Evolutionary conservation across 805 yeast species (phyloP), one percentile per base, ranked within the genome.

Genomic region (Debaryomyces prosopidis): DNA sequence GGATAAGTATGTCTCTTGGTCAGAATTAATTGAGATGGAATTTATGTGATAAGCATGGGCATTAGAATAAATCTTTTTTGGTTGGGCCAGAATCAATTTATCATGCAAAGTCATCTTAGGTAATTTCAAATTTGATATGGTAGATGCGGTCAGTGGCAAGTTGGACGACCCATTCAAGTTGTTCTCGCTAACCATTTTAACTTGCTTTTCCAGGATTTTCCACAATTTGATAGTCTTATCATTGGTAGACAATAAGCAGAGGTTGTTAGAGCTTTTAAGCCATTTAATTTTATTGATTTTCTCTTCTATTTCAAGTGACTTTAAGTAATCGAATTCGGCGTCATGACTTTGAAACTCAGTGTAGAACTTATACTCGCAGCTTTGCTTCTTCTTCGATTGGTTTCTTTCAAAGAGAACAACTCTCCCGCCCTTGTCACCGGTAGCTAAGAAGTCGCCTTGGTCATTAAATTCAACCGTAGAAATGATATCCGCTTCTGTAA

Each of bases 31-130:
- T 47, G 96, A 86, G 59, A 94, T 89, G 42, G 98, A 89, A 73
- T 94, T 92, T 63, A 94, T 94, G 68, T 94, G 99, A 70, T 94
- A 94, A 32, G 98, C 96, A 69, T 94, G 99, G 6, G 97, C 99
- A 68, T 95, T 95, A 34, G 95, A 82, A 69, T 87, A 94, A 43
- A 91, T 85, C 54, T 83, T 82, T 60, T 91, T 87, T 20, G 99
- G 98, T 52, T 91, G 87, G 1, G 98, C 97, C 34, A 96, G 92
- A 47, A 94, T 87, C 57, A 94, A 87, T 58, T 90, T 89, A 67
- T 94, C 99, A 69, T 94, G 99, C 48, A 88, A 75, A n/a, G 95
- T 84, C 69, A 89, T 75, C 63, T 88, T 83, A 28, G 99, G 99
- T 55, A 94, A 76, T 58, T 82, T 84, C 53, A 94, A 77, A 48